Evolutionary conservation across 1,284 basidiomycete genomes (phyloP).

Genomic region (Sutorius eximius): DNA sequence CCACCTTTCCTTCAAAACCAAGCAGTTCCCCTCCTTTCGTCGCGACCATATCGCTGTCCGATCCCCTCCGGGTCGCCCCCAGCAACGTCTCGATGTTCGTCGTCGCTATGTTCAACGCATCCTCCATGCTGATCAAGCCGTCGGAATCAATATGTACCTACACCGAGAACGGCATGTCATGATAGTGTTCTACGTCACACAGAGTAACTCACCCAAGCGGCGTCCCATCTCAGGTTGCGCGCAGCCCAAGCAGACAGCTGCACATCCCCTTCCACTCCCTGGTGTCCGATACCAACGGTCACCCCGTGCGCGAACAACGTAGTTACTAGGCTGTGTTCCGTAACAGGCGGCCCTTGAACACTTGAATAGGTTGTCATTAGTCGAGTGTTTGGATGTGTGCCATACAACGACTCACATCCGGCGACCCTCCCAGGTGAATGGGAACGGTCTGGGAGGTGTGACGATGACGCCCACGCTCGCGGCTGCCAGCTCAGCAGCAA

Average conservation of each 20-base stretch:
- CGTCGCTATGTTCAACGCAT: constrained; percentile 27
- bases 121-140: constrained; percentile 25
- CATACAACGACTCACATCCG: constrained; percentile 41
- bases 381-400: neutral
- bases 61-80: constrained; percentile 37
- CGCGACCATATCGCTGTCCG: constrained; percentile 50
- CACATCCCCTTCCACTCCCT: constrained; percentile 27
- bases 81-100: constrained; percentile 53
- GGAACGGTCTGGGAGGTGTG: constrained; percentile 57
- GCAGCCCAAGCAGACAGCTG: constrained; percentile 48
- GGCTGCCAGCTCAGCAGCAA: constrained; percentile 73
- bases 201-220: constrained; percentile 20
- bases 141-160: constrained; percentile 23
- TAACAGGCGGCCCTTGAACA: constrained; percentile 73
- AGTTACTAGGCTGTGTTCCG: constrained; percentile 62
- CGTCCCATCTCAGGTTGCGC: constrained; percentile 61
- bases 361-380: constrained; percentile 32
- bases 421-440: constrained; percentile 54
- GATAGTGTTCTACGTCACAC: neutral
- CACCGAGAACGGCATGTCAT: neutral
- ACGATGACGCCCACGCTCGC: constrained; percentile 78
- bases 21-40: constrained; percentile 44
- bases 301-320: constrained; percentile 67
- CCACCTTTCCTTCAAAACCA: constrained; percentile 47
- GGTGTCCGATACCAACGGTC: constrained; percentile 68